Base-by-base conservation (phyloP, 1,284 basidiomycete species). In the Agaricales sp. region DNA sequence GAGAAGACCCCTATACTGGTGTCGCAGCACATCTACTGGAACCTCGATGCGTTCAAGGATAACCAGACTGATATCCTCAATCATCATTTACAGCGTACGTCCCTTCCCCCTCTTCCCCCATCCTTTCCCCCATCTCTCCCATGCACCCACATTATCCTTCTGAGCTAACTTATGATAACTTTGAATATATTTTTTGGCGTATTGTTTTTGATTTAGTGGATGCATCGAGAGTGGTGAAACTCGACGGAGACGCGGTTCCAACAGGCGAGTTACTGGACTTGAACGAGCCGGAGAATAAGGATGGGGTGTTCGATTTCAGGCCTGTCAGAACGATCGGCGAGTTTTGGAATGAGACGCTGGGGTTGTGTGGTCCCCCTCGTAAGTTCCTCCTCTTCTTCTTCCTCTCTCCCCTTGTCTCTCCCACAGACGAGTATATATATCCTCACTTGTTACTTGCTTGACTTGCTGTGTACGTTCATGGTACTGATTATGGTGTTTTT, bases 1-100 rank as follows among this genome's bases (percentile, higher is more conserved):
- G 61, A 74, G 56, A 62, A 71, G 65, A 80, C 78, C 1, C 78
- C 77, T 0, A 75, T 80, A 48, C 77, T 80, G 75, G 59, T 77
- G 12, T 78, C 74, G 2, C 74, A 72, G 57, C 77, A 74, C 59
- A 68, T 70, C 45, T 80, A 72, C 58, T 78, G 74, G 75, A 79
- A 80, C 54, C 63, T 80, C 16, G 75, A 78, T 53, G 76, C 71
- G 2, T 79, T 75, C 62, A 67, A 74, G 54, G 63, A 68, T 45
- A 62, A 67, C 16, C 64, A 64, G 41, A 63, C 71, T 26, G 61
- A 69, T 35, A n/a, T n/a, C 11, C 30, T 35, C 30, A 35, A 35
- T 8, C 30, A 35, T n/a, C 30, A n/a, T n/a, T n/a, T 35, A 11
- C 30, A n/a, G n/a, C 8, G 30, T 35, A 35, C 30, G 30, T 35